Evolutionary conservation across 495 filamentous ascomycete species (phyloP).

Genomic region (Amniculicola lignicola): DNA sequence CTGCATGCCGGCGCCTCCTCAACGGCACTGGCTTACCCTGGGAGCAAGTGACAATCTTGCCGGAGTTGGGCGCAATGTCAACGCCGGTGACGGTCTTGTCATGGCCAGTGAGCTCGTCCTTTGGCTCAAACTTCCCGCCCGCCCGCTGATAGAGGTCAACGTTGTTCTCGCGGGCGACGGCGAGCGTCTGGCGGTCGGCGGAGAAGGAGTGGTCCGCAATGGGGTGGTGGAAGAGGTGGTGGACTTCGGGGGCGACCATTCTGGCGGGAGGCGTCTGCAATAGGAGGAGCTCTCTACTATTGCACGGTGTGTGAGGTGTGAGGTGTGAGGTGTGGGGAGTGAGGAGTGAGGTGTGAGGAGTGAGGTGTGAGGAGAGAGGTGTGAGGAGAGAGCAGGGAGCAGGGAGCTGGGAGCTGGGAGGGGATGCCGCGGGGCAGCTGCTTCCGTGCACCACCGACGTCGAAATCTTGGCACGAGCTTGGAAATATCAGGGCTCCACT

Average conservation of each 20-base stretch:
- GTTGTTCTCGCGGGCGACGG: constrained; percentile 84
- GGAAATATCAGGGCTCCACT: too few relatives aligned
- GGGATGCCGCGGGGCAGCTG: neutral
- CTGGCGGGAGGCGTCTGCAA: constrained; percentile 45
- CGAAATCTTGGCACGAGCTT: constrained; percentile 23
- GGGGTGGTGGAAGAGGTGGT: constrained; percentile 94
- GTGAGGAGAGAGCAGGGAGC: neutral
- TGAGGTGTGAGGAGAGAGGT: neutral
- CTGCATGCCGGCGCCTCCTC: neutral
- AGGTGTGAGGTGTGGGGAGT: neutral
- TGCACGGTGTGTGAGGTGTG: constrained; percentile 44
- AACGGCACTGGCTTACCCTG: constrained; percentile 60
- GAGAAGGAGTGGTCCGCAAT: constrained; percentile 99
- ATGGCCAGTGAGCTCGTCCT: constrained; percentile 91
- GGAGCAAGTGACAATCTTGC: constrained; percentile 94
- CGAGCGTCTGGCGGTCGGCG: constrained; percentile 80
- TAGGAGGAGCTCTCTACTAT: constrained; percentile 99
- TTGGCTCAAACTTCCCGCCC: constrained; percentile 74
- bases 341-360: neutral
- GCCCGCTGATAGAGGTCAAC: constrained; percentile 81
- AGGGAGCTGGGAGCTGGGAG: neutral
- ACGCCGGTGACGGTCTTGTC: constrained; percentile 96
- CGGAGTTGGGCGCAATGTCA: constrained; percentile 85
- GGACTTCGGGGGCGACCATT: constrained; percentile 85
- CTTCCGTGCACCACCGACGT: neutral